phyloP scores from a whole-genome alignment of 148 eudicot genomes.

The Agrostemma githago region DNA sequence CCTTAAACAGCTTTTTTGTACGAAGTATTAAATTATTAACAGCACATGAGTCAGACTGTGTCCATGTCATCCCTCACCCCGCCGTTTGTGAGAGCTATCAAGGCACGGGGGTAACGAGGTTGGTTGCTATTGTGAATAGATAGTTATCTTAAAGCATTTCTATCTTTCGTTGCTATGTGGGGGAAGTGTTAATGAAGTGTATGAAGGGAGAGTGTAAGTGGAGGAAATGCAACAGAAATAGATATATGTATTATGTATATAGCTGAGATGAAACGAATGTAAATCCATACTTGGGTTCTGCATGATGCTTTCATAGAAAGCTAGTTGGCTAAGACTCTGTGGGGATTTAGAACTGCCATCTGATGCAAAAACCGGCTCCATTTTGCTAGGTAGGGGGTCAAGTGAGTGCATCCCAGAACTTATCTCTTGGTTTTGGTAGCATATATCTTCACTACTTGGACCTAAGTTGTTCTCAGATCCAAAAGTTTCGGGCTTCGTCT shows the following conservation, averaged over 20 bases:
- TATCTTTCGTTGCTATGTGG: background rate
- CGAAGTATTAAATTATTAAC: background rate
- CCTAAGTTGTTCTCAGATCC: slow-evolving; percentile 38
- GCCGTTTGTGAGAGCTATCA: background rate
- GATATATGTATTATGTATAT: background rate
- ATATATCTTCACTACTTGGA: slow-evolving; percentile 45
- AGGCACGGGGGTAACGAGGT: background rate
- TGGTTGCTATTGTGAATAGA: background rate
- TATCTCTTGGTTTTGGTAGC: slow-evolving; percentile 60
- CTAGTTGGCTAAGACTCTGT: slow-evolving; percentile 50
- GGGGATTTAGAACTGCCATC: slow-evolving; percentile 45
- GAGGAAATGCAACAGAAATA: background rate
- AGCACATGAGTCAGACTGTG: background rate
- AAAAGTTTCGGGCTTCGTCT: slow-evolving; percentile 67
- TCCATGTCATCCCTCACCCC: background rate
- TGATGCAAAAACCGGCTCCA: slow-evolving; percentile 46
- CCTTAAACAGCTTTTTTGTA: background rate
- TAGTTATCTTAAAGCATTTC: background rate
- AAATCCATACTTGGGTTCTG: slow-evolving; percentile 62
- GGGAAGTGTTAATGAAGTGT: background rate
- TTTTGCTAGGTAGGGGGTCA: slow-evolving; percentile 43
- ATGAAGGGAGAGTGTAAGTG: background rate
- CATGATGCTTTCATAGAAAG: slow-evolving; percentile 58
- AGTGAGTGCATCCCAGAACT: slow-evolving; percentile 48
- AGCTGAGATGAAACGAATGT: slow-evolving; percentile 2